Base-by-base conservation (phyloP, 345 rosid species). In the Laguncularia racemosa region DNA sequence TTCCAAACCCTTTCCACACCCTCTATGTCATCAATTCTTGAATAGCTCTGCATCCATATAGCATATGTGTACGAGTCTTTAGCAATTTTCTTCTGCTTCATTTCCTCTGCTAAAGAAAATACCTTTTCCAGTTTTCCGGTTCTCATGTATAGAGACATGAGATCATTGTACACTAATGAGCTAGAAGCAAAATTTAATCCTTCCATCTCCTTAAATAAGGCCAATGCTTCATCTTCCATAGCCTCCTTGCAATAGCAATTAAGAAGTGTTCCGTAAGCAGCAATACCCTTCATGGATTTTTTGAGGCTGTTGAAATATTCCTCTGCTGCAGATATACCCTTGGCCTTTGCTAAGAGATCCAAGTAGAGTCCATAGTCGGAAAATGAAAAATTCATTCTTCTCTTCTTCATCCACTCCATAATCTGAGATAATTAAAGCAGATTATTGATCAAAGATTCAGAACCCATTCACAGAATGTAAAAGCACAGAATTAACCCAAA, bases 321-420 rank as follows among this genome's bases (percentile, higher is more conserved):
- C 71, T 91, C 89, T 16, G 96, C 88, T 2, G 74, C 91, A 45
- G 62, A 65, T 52, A 82, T 18, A 49, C 89, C 96, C 62, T 80
- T 70, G 20, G 69, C 66, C 65, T 76, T 85, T 14, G 87, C 83
- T 14, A 78, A 58, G 53, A 85, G 91, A 74, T 85, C 91, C 57
- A 88, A 43, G 44, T 68, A 75, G 0, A 77, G 16, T 1, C 82
- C 95, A 53, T 69, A 57, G 44, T 91, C 91, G 0, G 67, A 43
- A 2, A 50, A 38, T 9, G 78, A 64, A 23, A 81, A 67, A 1
- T 54, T 57, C 38, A 88, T 67, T 55, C 80, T 76, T 65, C 77
- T 76, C 70, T 51, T 82, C 81, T 81, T 86, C 96, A 91, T 86
- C 96, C 96, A 88, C 47, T 81, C 83, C 76, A 82, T 70, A 38